Conservation (phyloP, 2,329 filamentous ascomycete genomes). For the Lecanicillium sp. region DNA sequence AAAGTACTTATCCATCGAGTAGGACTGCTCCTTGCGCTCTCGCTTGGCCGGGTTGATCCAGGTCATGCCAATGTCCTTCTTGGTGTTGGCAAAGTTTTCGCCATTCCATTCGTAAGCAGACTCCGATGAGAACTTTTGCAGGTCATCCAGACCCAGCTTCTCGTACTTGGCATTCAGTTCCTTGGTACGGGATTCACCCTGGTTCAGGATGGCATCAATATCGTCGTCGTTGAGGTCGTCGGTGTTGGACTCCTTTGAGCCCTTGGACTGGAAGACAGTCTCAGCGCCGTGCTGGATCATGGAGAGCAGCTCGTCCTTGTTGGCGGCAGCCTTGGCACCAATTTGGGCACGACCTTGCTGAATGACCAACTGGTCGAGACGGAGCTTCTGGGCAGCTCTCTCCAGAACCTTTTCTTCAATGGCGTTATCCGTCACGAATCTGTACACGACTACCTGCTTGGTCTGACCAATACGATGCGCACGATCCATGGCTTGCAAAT, state of each 20-base stretch:
- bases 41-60: conserved; percentile 99
- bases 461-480: conserved; percentile 98
- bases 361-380: conserved; percentile 94
- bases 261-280: conserved; percentile 77
- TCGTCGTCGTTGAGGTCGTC: conserved; percentile 74
- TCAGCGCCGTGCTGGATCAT: conserved; percentile 99
- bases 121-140: conserved; percentile 96
- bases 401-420: conserved; percentile 98
- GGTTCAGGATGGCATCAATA: conserved; percentile 80
- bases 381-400: conserved; percentile 91
- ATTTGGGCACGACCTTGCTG: conserved; percentile 93
- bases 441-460: conserved; percentile 94
- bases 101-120: conserved; percentile 99
- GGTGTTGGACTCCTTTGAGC: conserved; percentile 55
- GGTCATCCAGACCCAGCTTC: conserved; percentile 90
- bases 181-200: conserved; percentile 83
- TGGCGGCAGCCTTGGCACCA: conserved; percentile 83
- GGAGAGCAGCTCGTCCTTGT: conserved; percentile 89
- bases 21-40: conserved; percentile 95
- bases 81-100: conserved; percentile 84
- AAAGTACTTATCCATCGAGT: conserved; percentile 99
- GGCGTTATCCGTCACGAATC: conserved; percentile 95
- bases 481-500: conserved; percentile 97
- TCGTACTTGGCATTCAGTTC: conserved; percentile 91
- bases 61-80: conserved; percentile 84